Percentiles rank a stretch among this genome's conserved stretches.
Evolutionary conservation across 495 filamentous ascomycete species (phyloP).

Genomic region (Penicillium lividum): DNA sequence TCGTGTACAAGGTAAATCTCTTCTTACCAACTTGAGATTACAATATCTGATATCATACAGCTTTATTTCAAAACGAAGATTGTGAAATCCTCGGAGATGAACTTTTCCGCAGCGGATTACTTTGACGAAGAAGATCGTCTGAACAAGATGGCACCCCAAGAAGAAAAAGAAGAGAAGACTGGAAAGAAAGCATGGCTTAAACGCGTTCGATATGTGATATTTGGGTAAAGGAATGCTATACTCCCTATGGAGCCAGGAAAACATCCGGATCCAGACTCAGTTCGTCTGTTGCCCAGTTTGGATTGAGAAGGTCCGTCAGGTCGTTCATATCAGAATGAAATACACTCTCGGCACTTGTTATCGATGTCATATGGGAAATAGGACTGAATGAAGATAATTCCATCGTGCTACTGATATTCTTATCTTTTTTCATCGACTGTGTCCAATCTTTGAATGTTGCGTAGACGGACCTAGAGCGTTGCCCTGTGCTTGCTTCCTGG

Average conservation of each 20-base stretch:
- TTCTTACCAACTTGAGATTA: neutral
- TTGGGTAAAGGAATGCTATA: conserved; percentile 12
- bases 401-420: neutral
- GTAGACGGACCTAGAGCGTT: conserved; percentile 16
- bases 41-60: conserved; percentile 9
- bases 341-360: conserved; percentile 7
- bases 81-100: conserved; percentile 26
- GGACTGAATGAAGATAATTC: conserved; percentile 26
- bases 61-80: conserved; percentile 28
- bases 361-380: conserved; percentile 9
- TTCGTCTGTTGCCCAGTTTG: conserved; percentile 13
- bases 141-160: conserved; percentile 12
- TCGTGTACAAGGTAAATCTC: conserved; percentile 26
- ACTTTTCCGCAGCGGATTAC: conserved; percentile 25
- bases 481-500: neutral
- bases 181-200: conserved; percentile 17
- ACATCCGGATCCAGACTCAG: conserved; percentile 14
- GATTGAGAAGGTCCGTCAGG: conserved; percentile 14
- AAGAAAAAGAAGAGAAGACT: neutral
- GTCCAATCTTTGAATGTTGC: conserved; percentile 27
- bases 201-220: conserved; percentile 20
- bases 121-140: conserved; percentile 31
- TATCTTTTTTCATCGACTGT: conserved; percentile 24
- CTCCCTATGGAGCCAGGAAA: conserved; percentile 4
- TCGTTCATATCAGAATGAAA: conserved; percentile 10